phyloP scores from a whole-genome alignment of 768 basidiomycete species.

The Mycena leptocephala region DNA sequence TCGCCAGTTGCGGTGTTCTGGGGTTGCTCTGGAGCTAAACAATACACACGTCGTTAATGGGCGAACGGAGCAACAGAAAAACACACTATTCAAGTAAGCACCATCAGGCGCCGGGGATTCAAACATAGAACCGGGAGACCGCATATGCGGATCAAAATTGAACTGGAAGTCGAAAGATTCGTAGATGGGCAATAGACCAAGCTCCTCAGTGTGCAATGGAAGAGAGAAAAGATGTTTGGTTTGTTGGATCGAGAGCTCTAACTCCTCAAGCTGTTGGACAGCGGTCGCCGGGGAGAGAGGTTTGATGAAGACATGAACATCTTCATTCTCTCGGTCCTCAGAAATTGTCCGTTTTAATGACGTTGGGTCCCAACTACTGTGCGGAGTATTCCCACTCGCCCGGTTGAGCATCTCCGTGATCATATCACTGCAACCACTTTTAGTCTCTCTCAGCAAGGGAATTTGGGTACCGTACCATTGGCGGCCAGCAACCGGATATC shows the following conservation, averaged over 20 bases:
- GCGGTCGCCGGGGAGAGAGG: background rate
- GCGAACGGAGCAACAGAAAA: background rate
- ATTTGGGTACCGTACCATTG: conserved; percentile 2
- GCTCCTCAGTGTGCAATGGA: conserved; percentile 23
- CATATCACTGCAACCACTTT: background rate
- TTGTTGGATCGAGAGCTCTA: conserved; percentile 6
- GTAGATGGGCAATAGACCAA: conserved; percentile 20
- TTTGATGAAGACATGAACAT: too few species aligned
- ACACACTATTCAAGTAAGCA: background rate
- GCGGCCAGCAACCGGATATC: conserved; percentile 15
- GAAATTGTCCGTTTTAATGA: conserved; percentile 7
- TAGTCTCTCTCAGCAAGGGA: background rate
- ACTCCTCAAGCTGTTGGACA: background rate
- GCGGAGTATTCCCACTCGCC: background rate
- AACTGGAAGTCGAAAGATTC: conserved; percentile 20
- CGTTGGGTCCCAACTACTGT: background rate
- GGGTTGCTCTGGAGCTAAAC: background rate
- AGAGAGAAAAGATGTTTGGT: conserved; percentile 24
- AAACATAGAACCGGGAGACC: background rate
- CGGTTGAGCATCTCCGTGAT: conserved; percentile 29
- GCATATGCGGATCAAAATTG: background rate
- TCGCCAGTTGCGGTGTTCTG: background rate
- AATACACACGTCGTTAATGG: background rate
- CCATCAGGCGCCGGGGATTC: background rate
- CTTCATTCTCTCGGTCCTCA: background rate